A percentile compares a stretch with the other conserved stretches of the same genome.
Conservation (phyloP, 257 asterid genomes). For the Solanum bukasovii region DNA sequence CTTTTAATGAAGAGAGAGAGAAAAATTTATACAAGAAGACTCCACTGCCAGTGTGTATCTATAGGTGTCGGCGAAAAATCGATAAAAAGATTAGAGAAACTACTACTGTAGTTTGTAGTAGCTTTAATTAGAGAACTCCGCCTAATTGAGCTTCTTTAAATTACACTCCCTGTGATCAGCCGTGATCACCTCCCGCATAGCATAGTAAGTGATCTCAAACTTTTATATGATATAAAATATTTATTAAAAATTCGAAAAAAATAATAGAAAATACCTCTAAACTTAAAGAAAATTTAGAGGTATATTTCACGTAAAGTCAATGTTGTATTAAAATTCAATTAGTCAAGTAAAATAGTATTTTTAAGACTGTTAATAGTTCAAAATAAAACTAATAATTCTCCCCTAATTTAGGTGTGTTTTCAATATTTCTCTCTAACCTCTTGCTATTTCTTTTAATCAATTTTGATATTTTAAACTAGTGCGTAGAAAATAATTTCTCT, state of each 20-base stretch:
- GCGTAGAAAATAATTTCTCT: not conserved
- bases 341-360: not conserved
- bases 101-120: not conserved
- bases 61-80: constrained; percentile 42
- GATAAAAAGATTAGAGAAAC: not conserved
- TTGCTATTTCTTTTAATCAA: no score
- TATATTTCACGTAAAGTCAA: no score
- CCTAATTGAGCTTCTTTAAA: not conserved
- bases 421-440: not conserved
- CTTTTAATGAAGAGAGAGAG: constrained; percentile 27
- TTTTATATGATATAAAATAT: rapidly evolving
- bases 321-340: no score
- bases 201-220: no score
- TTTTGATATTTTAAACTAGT: no score
- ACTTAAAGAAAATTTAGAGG: no score
- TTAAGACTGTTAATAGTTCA: rapidly evolving
- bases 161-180: not conserved
- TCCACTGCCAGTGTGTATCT: not conserved
- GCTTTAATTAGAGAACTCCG: not conserved
- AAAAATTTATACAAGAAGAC: not conserved
- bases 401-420: rapidly evolving
- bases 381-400: no score
- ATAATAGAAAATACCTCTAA: no score
- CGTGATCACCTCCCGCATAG: not conserved
- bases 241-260: no score